Base-by-base conservation (phyloP, 768 basidiomycete species). In the Lanmaoa pseudosensibilis region DNA sequence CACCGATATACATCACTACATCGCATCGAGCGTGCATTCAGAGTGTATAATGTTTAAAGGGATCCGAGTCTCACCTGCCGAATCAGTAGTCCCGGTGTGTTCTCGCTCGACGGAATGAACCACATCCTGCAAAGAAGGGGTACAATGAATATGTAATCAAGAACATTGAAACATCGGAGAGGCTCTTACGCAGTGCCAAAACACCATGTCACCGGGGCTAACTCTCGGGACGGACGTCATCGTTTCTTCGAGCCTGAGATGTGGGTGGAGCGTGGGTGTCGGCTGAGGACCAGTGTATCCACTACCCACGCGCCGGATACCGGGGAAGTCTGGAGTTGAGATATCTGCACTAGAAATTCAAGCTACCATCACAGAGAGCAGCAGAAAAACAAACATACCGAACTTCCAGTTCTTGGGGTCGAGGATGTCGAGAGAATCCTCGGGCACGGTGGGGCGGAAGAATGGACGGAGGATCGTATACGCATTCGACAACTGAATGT, bases 401-500 rank as follows among this genome's bases (percentile, higher is more conserved):
- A 80, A 78, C 52, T 76, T 73, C 84, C 84, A 84, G 65, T 78
- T 83, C 54, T 80, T 74, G n/a, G 76, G 64, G 46, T 81, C 72
- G 23, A 77, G 67, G n/a, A 79, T 75, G 7, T 78, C 78, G 5
- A 72, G 67, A 12, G 78, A 77, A 43, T 72, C 69, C 3, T 65
- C 59, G 1, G 75, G 62, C 19, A 79, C 77, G 3, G 73, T 69
- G 0, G 81, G 81, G 12, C 75, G 76, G 77, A 92, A 90, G 80
- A 92, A 91, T 0, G 90, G 90, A 18, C 90, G 79, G 6, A 92
- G 76, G 34, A 91, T 85, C 57, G 80, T 77, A 67, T 91, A 91
- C 0, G 87, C 82, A 54, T 87, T 90, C 11, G 85, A 83, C 6
- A 90, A 71, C 19, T 77, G 63, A 38, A 91, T 77, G 56, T 84